Conservation (phyloP, 495 filamentous ascomycete species). For the Penicillium soppii region DNA sequence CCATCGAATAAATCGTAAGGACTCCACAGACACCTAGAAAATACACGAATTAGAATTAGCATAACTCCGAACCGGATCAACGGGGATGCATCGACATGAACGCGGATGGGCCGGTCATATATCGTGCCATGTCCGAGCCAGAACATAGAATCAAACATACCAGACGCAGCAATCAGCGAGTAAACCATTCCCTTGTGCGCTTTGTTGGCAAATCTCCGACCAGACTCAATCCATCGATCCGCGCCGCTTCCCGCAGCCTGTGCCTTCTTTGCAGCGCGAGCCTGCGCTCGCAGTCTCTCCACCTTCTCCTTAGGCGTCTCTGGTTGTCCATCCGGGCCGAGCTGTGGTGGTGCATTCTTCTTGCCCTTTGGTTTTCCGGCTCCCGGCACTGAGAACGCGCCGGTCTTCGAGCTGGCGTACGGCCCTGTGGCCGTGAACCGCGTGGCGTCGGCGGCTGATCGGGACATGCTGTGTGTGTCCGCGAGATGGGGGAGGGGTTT, state of each 20-base stretch:
- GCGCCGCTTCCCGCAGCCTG: constrained; percentile 56
- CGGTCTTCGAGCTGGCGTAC: constrained; percentile 73
- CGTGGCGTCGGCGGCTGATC: constrained; percentile 89
- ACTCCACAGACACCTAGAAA: constrained; percentile 65
- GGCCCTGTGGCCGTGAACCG: constrained; percentile 92
- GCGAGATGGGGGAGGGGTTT: background rate
- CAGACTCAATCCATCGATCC: constrained; percentile 66
- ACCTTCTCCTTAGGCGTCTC: constrained; percentile 94
- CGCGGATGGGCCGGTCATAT: too few species aligned
- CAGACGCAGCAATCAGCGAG: constrained; percentile 73
- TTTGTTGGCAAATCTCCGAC: constrained; percentile 74
- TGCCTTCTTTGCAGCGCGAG: constrained; percentile 64
- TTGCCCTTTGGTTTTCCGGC: too few species aligned
- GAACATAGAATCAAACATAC: too few species aligned
- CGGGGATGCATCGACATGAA: background rate
- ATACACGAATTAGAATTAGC: background rate
- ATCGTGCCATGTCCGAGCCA: too few species aligned
- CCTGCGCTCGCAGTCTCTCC: constrained; percentile 77
- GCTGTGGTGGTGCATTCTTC: constrained; percentile 17
- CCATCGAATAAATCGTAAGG: constrained; percentile 75
- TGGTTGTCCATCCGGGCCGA: constrained; percentile 32
- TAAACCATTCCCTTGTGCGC: constrained; percentile 78
- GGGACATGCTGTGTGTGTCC: constrained; percentile 57
- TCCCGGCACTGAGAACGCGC: constrained; percentile 38
- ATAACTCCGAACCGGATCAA: background rate